A percentile compares a stretch with the other conserved stretches of the same genome.
Evolutionary conservation across 495 filamentous ascomycete genomes (phyloP).

Genomic region (Hyaloscypha hepaticicola): DNA sequence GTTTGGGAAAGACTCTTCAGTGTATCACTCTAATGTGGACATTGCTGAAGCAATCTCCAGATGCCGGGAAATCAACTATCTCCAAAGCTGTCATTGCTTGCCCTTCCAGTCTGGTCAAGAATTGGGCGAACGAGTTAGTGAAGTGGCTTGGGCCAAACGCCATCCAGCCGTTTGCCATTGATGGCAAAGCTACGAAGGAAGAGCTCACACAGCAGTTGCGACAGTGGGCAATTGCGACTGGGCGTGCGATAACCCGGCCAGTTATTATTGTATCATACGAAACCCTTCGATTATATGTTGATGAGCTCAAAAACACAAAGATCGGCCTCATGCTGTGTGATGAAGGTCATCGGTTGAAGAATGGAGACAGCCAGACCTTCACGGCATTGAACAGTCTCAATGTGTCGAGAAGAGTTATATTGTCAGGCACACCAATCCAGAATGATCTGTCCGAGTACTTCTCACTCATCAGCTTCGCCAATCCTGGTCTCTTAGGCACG

Average conservation of each 20-base stretch:
- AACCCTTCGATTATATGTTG: slow-evolving; percentile 85
- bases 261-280: slow-evolving; percentile 99
- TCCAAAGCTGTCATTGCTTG: slow-evolving; percentile 99
- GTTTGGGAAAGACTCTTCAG: slow-evolving; percentile 86
- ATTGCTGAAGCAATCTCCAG: slow-evolving; percentile 89
- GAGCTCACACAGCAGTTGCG: slow-evolving; percentile 85
- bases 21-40: slow-evolving; percentile 85
- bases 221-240: slow-evolving; percentile 90
- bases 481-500: slow-evolving; percentile 86
- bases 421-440: slow-evolving; percentile 96
- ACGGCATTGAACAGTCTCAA: slow-evolving; percentile 85
- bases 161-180: slow-evolving; percentile 90
- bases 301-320: slow-evolving; percentile 78
- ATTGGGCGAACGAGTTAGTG: slow-evolving; percentile 94
- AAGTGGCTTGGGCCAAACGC: slow-evolving; percentile 97
- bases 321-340: slow-evolving; percentile 98
- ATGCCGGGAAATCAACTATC: slow-evolving; percentile 89
- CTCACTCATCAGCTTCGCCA: slow-evolving; percentile 93
- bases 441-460: slow-evolving; percentile 99
- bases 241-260: slow-evolving; percentile 85
- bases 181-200: slow-evolving; percentile 94
- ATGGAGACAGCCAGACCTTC: slow-evolving; percentile 94
- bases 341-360: slow-evolving; percentile 97
- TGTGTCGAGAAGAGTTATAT: slow-evolving; percentile 86
- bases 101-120: slow-evolving; percentile 91